These are phyloP conservation scores for Sergeia podlipaevii DNA, from an alignment of 208 protist genomes.

Conservation along the genomic window DNA sequence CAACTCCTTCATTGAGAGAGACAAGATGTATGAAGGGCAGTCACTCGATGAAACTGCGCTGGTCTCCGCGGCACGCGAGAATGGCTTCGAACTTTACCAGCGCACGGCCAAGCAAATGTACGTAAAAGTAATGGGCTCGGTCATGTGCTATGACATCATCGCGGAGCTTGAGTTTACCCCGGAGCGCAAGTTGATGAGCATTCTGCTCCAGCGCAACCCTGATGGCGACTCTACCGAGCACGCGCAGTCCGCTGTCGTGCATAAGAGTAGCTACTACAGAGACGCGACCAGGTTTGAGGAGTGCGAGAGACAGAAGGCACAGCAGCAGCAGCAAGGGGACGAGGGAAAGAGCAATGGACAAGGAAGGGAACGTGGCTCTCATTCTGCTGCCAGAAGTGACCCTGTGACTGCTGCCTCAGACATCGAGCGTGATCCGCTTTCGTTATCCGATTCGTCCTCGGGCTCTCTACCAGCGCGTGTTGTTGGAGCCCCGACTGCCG, in stretches of 20 bases:
- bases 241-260: slow-evolving; percentile 10
- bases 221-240: slow-evolving; percentile 26
- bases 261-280: slow-evolving; percentile 18
- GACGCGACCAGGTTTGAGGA: not conserved
- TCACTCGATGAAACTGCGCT: slow-evolving; percentile 93
- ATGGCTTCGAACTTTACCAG: slow-evolving; percentile 70
- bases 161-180: slow-evolving; percentile 78
- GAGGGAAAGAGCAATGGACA: not conserved
- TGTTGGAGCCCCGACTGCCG: too few species aligned
- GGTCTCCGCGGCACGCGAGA: slow-evolving; percentile 70
- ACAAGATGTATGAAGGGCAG: slow-evolving; percentile 84
- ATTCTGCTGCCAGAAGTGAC: too few species aligned
- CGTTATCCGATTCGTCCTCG: not conserved
- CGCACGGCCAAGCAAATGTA: slow-evolving; percentile 65
- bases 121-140: slow-evolving; percentile 43
- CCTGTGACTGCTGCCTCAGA: too few species aligned
- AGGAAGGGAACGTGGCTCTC: too few species aligned
- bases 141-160: slow-evolving; percentile 82
- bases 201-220: slow-evolving; percentile 53
- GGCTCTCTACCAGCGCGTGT: not conserved
- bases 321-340: not conserved
- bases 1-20: slow-evolving; percentile 38
- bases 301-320: not conserved
- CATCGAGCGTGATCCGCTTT: too few species aligned
- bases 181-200: slow-evolving; percentile 86